phyloP scores from a whole-genome alignment of 2,329 filamentous ascomycete genomes.

The Monilinia aucupariae region DNA sequence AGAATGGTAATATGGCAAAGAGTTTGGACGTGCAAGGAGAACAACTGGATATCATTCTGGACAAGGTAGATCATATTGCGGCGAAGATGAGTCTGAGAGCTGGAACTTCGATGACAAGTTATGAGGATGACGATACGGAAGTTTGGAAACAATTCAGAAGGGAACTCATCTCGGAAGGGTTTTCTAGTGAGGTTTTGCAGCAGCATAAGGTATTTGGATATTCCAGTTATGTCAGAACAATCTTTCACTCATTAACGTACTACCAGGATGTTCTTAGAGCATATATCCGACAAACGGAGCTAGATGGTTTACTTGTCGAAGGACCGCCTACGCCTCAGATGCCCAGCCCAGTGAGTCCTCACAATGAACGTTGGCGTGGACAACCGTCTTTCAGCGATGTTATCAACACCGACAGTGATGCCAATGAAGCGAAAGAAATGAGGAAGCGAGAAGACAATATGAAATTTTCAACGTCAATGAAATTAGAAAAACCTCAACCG shows the following conservation, averaged over 20 bases:
- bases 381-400: constrained; percentile 26
- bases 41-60: constrained; percentile 50
- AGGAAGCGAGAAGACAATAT: constrained; percentile 32
- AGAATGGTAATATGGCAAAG: constrained; percentile 39
- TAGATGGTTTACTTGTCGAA: constrained; percentile 49
- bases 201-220: constrained; percentile 49
- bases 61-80: constrained; percentile 56
- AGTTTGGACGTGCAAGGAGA: constrained; percentile 28
- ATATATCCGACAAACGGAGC: constrained; percentile 56
- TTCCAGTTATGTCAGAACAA: neutral
- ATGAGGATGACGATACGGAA: constrained; percentile 44
- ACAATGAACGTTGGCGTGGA: constrained; percentile 27
- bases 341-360: constrained; percentile 28
- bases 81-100: constrained; percentile 43
- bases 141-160: constrained; percentile 54
- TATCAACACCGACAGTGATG: constrained; percentile 21
- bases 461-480: constrained; percentile 34
- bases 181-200: constrained; percentile 49
- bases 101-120: constrained; percentile 35
- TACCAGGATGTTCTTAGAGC: constrained; percentile 52
- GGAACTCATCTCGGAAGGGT: constrained; percentile 55
- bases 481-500: constrained; percentile 27
- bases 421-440: constrained; percentile 29
- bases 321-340: constrained; percentile 34
- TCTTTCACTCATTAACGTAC: constrained; percentile 21